Evolutionary conservation across 352 stramenopile species (phyloP).

Genomic region (Phytophthora ramorum): DNA sequence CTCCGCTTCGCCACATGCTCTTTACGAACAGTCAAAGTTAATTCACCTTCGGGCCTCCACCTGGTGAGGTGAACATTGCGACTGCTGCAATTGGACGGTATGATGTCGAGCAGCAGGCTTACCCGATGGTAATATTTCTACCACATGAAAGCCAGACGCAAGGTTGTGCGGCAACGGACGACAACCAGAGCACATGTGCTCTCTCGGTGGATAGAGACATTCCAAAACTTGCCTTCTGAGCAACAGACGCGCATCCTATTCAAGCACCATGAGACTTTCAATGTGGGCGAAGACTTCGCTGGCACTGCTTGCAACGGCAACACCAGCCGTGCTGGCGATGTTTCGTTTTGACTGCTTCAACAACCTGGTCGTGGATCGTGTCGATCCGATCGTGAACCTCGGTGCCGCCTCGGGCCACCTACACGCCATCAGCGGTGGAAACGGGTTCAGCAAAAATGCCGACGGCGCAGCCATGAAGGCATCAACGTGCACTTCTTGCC

Average conservation of each 20-base stretch:
- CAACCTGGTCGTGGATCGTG: conserved; percentile 59
- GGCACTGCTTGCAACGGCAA: not conserved
- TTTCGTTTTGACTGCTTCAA: conserved; percentile 65
- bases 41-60: no score
- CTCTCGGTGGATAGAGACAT: not conserved
- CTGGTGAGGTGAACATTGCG: conserved; percentile 12
- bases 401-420: conserved; percentile 40
- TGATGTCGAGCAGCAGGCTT: conserved; percentile 14
- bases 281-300: not conserved
- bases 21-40: conserved; percentile 12
- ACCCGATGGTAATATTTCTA: conserved; percentile 8
- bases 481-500: conserved; percentile 58
- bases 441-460: conserved; percentile 55
- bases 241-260: not conserved
- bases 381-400: conserved; percentile 50
- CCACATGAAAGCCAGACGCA: not conserved
- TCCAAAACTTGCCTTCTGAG: conserved; percentile 12
- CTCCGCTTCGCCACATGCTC: conserved; percentile 14
- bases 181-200: not conserved
- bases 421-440: conserved; percentile 55
- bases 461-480: conserved; percentile 46
- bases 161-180: not conserved
- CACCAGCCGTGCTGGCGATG: conserved; percentile 27
- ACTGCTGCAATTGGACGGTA: conserved; percentile 16
- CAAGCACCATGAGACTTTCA: conserved; percentile 22